Evolutionary conservation across 2,329 filamentous ascomycete genomes (phyloP).

Genomic region (Paraphaeosphaeria minitans): DNA sequence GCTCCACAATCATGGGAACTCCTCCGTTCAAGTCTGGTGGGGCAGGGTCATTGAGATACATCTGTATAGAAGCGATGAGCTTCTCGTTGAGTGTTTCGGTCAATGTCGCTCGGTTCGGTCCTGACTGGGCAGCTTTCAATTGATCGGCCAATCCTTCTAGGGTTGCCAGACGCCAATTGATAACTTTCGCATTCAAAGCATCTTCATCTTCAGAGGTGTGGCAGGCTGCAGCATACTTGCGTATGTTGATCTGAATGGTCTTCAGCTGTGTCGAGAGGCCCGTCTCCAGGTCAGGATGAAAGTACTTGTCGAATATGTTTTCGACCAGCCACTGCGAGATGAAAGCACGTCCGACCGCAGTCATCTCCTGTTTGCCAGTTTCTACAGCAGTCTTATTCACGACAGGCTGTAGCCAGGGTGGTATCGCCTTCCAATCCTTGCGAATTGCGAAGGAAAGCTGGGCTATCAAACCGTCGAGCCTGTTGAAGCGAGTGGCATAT

Average conservation of each 20-base stretch:
- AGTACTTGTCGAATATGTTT: conserved; percentile 87
- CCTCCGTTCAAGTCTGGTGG: conserved; percentile 84
- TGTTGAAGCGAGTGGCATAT: conserved; percentile 85
- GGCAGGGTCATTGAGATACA: conserved; percentile 76
- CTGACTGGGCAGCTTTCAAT: conserved; percentile 68
- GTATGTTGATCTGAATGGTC: conserved; percentile 84
- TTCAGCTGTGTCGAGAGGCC: conserved; percentile 80
- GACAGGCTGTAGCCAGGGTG: conserved; percentile 76
- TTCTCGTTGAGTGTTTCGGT: conserved; percentile 65
- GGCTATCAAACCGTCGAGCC: conserved; percentile 90
- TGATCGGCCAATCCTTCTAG: conserved; percentile 82
- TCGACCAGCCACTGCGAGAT: conserved; percentile 90
- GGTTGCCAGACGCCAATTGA: conserved; percentile 92
- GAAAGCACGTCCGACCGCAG: conserved; percentile 84
- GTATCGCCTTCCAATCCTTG: conserved; percentile 87
- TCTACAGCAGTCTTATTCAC: conserved; percentile 85
- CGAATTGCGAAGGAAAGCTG: conserved; percentile 95
- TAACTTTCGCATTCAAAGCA: conserved; percentile 81
- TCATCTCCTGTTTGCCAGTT: conserved; percentile 97
- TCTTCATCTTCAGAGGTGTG: conserved; percentile 87
- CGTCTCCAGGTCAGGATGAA: conserved; percentile 85
- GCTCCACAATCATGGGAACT: conserved; percentile 88
- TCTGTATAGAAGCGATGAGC: conserved; percentile 72
- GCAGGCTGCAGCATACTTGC: conserved; percentile 73
- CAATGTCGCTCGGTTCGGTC: conserved; percentile 67